phyloP scores from a whole-genome alignment of 352 stramenopile genomes.

The Phytopythium cucurbitacearum region DNA sequence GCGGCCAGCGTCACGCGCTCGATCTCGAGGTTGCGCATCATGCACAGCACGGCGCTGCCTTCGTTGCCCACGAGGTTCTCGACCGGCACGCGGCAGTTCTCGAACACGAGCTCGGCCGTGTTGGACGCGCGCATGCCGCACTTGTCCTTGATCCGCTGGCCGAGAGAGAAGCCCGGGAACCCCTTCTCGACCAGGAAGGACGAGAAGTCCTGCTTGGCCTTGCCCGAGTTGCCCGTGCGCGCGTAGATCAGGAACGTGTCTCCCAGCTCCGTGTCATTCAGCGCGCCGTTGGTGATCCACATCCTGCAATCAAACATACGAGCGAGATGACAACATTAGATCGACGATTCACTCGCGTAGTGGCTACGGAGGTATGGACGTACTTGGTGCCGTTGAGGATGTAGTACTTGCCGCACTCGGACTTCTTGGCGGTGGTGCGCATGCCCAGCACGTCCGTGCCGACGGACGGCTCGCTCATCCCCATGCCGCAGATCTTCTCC shows the following conservation, averaged over 20 bases:
- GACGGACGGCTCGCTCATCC: conserved; percentile 97
- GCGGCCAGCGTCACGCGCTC: conserved; percentile 96
- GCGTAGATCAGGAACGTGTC: conserved; percentile 99
- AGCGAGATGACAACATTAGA: background rate
- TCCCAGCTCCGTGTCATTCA: conserved; percentile 93
- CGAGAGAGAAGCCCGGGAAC: conserved; percentile 94
- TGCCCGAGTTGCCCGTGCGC: conserved; percentile 86
- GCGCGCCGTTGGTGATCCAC: conserved; percentile 99
- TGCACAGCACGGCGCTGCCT: conserved; percentile 73
- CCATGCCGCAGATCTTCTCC: conserved; percentile 96
- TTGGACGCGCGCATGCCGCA: conserved; percentile 96
- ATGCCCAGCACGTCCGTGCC: conserved; percentile 95
- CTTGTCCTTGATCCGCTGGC: conserved; percentile 99
- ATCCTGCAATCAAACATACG: conserved; percentile 59
- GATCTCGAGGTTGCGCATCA: conserved; percentile 99
- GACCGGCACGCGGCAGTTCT: conserved; percentile 92
- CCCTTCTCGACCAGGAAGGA: conserved; percentile 98
- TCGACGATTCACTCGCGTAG: no score
- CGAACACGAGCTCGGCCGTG: conserved; percentile 98
- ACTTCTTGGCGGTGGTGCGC: conserved; percentile 90
- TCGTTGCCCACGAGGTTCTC: conserved; percentile 92
- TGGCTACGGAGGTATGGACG: conserved; percentile 7
- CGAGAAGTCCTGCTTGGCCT: conserved; percentile 90
- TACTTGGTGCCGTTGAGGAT: conserved; percentile 86
- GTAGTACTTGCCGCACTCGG: conserved; percentile 88